Base-by-base conservation (phyloP, 768 basidiomycete species). In the Lactarius tabidus region DNA sequence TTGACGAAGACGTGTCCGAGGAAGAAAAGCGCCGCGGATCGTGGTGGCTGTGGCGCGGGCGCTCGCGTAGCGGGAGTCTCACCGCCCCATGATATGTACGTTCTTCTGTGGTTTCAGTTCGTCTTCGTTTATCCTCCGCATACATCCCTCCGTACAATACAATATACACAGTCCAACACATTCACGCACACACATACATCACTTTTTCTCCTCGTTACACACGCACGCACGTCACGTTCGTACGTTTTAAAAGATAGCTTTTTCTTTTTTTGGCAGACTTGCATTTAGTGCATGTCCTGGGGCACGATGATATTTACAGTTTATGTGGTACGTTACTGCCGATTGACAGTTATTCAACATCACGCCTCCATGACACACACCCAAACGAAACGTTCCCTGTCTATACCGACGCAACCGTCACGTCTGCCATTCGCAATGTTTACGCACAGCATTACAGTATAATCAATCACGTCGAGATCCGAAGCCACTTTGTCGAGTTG, bases 1-100 rank as follows among this genome's bases (percentile, higher is more conserved):
- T 75, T 41, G 77, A 79, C 56, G 80, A 79, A 20, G 75, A 69
- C 6, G n/a, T 20, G 20, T 43, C 39, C 6, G 65, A 62, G 23
- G 65, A 66, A 0, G 65, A 66, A 14, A 45, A 41, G 10, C 60
- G 26, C 20, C 48, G 60, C 33, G 65, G 60, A 9, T 36, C 35
- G 14, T 66, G 65, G 65, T 66, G 65, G 65, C 65, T 59, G 15
- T 66, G 65, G 65, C 56, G 51, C 9, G 65, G 55, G 7, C 65
- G 60, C 57, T 28, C 48, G 10, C 65, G 65, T 9, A 66, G 65
- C 12, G 65, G 60, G 28, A 66, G 60, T 23, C 65, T 66, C 20
- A 20, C 55, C 3, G 15, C 45, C 45, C 12, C 56, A 36, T 66
- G 56, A 58, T 45, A 45, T n/a, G n/a, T 52, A 35, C 29, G 39